Base-by-base conservation (phyloP, 352 stramenopile genomes). In the Heterotrichella gracilis region DNA sequence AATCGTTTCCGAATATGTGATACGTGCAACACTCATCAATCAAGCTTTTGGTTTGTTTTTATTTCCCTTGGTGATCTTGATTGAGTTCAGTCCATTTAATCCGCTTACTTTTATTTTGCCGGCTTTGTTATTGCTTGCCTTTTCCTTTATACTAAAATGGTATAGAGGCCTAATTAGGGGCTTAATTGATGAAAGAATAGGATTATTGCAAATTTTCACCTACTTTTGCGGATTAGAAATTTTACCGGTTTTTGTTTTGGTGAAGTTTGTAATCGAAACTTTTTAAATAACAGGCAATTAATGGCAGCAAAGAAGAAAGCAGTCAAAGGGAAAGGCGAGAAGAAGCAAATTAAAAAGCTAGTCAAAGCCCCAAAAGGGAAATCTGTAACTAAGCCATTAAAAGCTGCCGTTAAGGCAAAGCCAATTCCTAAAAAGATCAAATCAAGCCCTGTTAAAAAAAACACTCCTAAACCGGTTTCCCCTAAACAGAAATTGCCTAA, bases 21-120 rank as follows among this genome's bases (percentile, higher is more conserved):
- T n/a, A 9, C 9, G n/a, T 53, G 9, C 32, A 17, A 17, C n/a
- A n/a, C n/a, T 53, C 32, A 53, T 53, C 32, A 53, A 53, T 53
- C 32, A 53, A 53, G n/a, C 32, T n/a, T 53, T 53, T 53, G 32
- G 32, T 53, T 53, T 53, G 32, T 53, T 53, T 53, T 53, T 53
- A 53, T 53, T 53, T 53, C 32, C 32, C 32, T 53, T 9, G 32
- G 32, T 53, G n/a, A 53, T 53, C n/a, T 53, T 53, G n/a, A 53
- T 53, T 9, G 32, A 53, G n/a, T 53, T 53, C 9, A 53, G 32
- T n/a, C 32, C 32, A 17, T 53, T 53, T 53, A 53, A 53, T n/a
- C 32, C 32, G 32, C 9, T 53, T 53, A 53, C n/a, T 53, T 53
- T 53, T 53, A n/a, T 53, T 9, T 53, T n/a, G 32, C 9, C 32